These are phyloP conservation scores for Incumbomyces lentus DNA, from an alignment of 2,329 filamentous ascomycete genomes.

Conservation along the genomic window DNA sequence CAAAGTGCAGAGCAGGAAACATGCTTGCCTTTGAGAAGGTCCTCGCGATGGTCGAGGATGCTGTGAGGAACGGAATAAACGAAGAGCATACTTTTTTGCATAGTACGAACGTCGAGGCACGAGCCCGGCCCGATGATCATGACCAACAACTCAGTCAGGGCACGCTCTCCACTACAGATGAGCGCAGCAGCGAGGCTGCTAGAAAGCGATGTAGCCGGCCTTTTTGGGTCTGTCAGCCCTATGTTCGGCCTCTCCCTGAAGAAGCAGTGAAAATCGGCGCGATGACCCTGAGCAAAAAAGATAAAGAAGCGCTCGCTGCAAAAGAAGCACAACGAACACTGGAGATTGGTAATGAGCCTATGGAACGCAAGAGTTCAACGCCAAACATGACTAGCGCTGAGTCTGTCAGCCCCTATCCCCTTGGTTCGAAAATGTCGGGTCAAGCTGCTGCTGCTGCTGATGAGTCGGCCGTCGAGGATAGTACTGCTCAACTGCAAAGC, in stretches of 20 bases:
- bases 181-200: constrained; percentile 42
- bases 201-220: constrained; percentile 67
- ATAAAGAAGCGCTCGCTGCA: constrained; percentile 19
- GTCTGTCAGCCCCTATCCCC: too few relatives aligned
- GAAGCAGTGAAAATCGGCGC: constrained; percentile 78
- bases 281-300: constrained; percentile 59
- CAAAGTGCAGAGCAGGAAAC: constrained; percentile 56
- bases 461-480: neutral
- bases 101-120: constrained; percentile 47
- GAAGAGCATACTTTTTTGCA: constrained; percentile 8
- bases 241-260: constrained; percentile 73
- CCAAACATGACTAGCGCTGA: too few relatives aligned
- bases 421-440: neutral
- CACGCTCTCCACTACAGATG: neutral
- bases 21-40: constrained; percentile 69
- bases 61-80: constrained; percentile 44
- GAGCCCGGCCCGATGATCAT: constrained; percentile 25
- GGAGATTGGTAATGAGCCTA: neutral
- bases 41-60: constrained; percentile 62
- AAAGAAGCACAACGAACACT: neutral
- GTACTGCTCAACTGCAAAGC: neutral
- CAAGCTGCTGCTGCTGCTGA: neutral
- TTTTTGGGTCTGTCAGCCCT: constrained; percentile 84
- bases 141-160: neutral
- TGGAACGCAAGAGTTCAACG: neutral